phyloP scores from a whole-genome alignment of 2,329 filamentous ascomycete genomes.

The Huntiella savannae region DNA sequence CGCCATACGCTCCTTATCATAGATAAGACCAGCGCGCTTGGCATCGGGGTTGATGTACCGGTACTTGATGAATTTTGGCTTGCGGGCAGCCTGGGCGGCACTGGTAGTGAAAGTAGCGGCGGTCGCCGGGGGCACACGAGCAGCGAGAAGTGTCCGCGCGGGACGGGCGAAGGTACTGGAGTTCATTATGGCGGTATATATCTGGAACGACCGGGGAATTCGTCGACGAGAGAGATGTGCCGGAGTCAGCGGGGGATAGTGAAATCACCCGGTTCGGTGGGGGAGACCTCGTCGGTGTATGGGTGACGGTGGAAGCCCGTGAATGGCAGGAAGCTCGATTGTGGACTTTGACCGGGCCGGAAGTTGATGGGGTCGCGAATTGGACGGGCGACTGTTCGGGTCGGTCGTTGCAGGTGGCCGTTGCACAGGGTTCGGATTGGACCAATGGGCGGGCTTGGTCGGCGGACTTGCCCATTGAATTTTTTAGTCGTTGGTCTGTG shows the following conservation, averaged over 20 bases:
- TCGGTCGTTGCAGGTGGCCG: background rate
- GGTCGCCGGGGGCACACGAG: constrained; percentile 12
- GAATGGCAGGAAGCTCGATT: background rate
- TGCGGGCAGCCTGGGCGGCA: constrained; percentile 27
- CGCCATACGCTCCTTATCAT: background rate
- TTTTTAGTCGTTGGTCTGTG: background rate
- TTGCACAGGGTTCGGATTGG: background rate
- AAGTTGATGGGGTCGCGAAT: background rate
- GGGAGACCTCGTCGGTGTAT: background rate
- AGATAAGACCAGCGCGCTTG: background rate
- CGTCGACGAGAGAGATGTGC: background rate
- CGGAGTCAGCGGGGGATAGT: background rate
- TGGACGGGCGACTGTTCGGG: background rate
- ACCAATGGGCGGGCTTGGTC: background rate
- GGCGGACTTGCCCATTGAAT: constrained; percentile 2
- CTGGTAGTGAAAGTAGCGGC: constrained; percentile 31
- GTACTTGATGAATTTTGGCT: constrained; percentile 7
- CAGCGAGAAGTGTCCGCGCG: constrained; percentile 6
- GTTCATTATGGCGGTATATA: constrained; percentile 6
- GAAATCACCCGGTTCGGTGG: background rate
- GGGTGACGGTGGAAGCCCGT: background rate
- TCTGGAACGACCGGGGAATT: background rate
- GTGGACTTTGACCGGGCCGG: background rate
- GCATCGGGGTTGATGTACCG: constrained; percentile 8
- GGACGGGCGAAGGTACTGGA: constrained; percentile 6